A percentile compares a stretch with the other conserved stretches of the same genome.
These are phyloP conservation scores for Aspergillus affinis DNA, from an alignment of 495 filamentous ascomycete genomes.

Conservation along the genomic window DNA sequence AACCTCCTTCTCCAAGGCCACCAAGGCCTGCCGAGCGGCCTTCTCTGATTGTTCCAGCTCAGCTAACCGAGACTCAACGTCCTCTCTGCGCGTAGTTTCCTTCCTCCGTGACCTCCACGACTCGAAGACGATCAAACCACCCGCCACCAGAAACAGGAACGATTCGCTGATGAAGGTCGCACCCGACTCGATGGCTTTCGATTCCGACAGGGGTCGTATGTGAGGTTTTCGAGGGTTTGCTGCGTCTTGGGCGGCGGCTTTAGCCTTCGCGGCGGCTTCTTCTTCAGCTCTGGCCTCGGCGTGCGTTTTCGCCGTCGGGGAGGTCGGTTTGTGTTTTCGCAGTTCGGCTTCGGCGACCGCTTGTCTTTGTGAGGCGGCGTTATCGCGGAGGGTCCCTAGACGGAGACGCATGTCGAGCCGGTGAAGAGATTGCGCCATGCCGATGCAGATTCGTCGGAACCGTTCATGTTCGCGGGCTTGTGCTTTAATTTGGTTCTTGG, in stretches of 20 bases:
- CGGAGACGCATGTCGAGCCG: conserved; percentile 91
- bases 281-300: conserved; percentile 66
- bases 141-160: conserved; percentile 84
- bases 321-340: conserved; percentile 62
- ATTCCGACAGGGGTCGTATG: conserved; percentile 80
- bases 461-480: conserved; percentile 93
- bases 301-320: conserved; percentile 78
- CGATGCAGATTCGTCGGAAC: conserved; percentile 73
- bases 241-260: conserved; percentile 51
- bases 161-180: conserved; percentile 91
- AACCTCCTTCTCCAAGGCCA: conserved; percentile 67
- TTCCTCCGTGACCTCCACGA: conserved; percentile 73
- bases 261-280: conserved; percentile 48
- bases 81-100: conserved; percentile 71
- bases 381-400: conserved; percentile 80
- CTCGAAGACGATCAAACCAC: conserved; percentile 78
- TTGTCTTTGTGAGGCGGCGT: conserved; percentile 56
- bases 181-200: conserved; percentile 92
- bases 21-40: conserved; percentile 55
- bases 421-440: conserved; percentile 83
- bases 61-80: conserved; percentile 66
- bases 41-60: conserved; percentile 66
- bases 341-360: conserved; percentile 50
- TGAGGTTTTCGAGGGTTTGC: conserved; percentile 45
- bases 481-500: conserved; percentile 85